Evolutionary conservation across 202 grass and related monocot species (phyloP), one percentile per base, ranked within the genome.

Genomic region (Dendrocalamus latiflorus): DNA sequence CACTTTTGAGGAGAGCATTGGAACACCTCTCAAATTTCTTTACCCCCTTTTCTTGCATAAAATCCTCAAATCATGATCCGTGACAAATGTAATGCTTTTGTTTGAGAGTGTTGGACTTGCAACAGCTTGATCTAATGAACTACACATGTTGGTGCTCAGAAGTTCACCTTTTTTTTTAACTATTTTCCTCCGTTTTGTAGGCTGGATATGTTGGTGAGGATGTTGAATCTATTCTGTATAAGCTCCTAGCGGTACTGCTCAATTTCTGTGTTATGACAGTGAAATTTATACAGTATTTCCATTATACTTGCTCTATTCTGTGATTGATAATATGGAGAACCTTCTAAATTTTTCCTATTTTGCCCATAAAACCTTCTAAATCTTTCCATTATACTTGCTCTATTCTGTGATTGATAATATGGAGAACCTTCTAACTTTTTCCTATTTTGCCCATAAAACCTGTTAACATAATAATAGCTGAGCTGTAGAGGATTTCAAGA

Each of bases 201-300:
- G 91, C 91, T 70, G 91, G 91, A 90, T 93, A 93, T 76, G 91
- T 93, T 76, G 91, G 91, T 67, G 91, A 93, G 83, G 91, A 93
- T 85, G 91, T 90, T 68, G 91, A 93, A 78, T 90, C 91, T 71
- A 85, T 93, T 60, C 66, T 93, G 51, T 88, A 93, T 84, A 90
- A 93, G 78, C 91, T 93, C 37, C 74, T 93, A 60, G 88, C 76
- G 91, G 91, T 93, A 93, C 41, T 41, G 42, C 20, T 82, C 14
- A 75, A 83, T 38, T 20, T 68, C 24, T 54, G 5, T 15, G 12
- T 26, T 67, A 33, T 30, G 59, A 79, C 25, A 51, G 26, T 53
- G 30, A 17, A 49, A 18, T 79, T 30, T 64, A 39, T 86, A 41
- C 17, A 15, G 22, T 59, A 2, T 55, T 64, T 76, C 20, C 41